Conservation (phyloP, 176 grass and related monocot species). For the Rhynchospora tenuis region DNA sequence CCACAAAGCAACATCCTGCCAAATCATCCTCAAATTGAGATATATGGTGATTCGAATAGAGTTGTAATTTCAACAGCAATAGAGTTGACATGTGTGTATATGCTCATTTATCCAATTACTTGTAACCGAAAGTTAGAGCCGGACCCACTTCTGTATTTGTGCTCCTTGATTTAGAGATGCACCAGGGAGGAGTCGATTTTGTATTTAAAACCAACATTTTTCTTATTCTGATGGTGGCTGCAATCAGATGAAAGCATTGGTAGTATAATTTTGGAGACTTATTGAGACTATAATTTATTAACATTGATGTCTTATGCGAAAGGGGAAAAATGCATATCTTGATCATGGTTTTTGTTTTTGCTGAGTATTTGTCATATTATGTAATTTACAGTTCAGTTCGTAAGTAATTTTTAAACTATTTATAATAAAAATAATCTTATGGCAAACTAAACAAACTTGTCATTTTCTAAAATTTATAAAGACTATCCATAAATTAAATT, state of each 20-base stretch:
- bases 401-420: neutral
- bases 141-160: neutral
- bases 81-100: conserved; percentile 8
- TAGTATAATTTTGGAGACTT: neutral
- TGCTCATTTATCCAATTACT: conserved; percentile 31
- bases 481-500: no score
- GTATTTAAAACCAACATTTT: neutral
- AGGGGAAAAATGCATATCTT: neutral
- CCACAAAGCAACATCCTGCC: conserved; percentile 28
- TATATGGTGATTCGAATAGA: neutral
- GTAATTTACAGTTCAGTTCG: neutral
- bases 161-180: neutral
- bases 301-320: neutral
- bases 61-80: neutral
- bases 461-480: no score
- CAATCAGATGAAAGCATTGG: neutral
- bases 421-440: neutral
- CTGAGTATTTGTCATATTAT: neutral
- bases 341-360: neutral
- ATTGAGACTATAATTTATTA: neutral
- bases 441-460: neutral
- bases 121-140: neutral
- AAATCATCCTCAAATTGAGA: conserved; percentile 7
- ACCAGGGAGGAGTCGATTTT: neutral
- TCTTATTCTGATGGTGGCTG: neutral